These are phyloP conservation scores for Exophiala mesophila DNA, from an alignment of 2,329 filamentous ascomycete species.

Conservation along the genomic window DNA sequence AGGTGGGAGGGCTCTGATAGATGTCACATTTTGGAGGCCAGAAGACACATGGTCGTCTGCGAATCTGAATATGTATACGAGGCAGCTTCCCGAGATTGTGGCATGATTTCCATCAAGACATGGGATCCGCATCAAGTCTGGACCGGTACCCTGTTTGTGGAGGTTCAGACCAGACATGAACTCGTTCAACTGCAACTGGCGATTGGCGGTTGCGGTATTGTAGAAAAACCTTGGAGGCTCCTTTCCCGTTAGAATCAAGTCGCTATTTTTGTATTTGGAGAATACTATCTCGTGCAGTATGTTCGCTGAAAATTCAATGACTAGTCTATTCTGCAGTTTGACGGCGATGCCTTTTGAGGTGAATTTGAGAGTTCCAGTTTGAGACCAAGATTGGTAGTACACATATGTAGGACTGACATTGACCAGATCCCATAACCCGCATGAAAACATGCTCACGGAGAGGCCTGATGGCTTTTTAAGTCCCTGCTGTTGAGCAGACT, in stretches of 20 bases:
- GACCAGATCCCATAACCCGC: background rate
- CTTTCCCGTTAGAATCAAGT: background rate
- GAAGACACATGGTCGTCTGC: slow-evolving; percentile 27
- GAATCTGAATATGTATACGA: slow-evolving; percentile 47
- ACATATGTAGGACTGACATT: background rate
- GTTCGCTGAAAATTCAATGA: background rate
- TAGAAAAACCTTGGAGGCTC: background rate
- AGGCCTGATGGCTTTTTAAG: slow-evolving; percentile 36
- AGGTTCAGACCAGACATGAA: slow-evolving; percentile 8
- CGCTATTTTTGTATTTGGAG: background rate
- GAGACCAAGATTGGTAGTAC: background rate
- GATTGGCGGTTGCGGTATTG: background rate
- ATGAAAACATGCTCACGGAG: background rate
- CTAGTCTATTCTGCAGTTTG: background rate
- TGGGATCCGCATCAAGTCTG: slow-evolving; percentile 24
- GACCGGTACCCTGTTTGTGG: background rate
- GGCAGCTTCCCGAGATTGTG: slow-evolving; percentile 42
- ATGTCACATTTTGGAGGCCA: slow-evolving; percentile 28
- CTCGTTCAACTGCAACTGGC: background rate
- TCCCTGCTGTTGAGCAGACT: slow-evolving; percentile 41
- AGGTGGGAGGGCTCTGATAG: slow-evolving; percentile 31
- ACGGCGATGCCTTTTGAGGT: background rate
- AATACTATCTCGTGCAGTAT: background rate
- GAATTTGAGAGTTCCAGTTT: background rate
- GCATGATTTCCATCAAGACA: slow-evolving; percentile 35